Percentiles rank a stretch among this genome's conserved stretches.
Evolutionary conservation across 2,329 filamentous ascomycete species (phyloP).

Genomic region (Cladosporium sp.): DNA sequence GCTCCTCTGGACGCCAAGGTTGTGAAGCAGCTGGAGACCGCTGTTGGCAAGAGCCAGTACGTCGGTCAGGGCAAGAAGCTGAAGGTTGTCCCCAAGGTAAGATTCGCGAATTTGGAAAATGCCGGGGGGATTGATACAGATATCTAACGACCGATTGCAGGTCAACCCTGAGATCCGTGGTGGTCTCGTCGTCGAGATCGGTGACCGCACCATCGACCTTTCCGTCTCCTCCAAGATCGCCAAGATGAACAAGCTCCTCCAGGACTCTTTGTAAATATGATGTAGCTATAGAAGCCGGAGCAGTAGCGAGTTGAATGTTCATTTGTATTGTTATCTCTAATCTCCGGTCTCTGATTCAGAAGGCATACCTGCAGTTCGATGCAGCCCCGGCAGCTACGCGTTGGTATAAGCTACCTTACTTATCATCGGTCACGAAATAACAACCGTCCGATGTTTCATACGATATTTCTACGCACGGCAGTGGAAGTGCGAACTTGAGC

Average conservation of each 20-base stretch:
- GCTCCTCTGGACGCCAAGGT: constrained; percentile 83
- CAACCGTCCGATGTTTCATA: too few species aligned
- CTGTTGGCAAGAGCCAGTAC: constrained; percentile 83
- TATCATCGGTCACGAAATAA: too few species aligned
- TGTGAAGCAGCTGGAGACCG: constrained; percentile 75
- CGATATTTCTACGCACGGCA: too few species aligned
- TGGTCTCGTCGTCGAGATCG: constrained; percentile 86
- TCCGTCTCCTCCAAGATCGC: constrained; percentile 90
- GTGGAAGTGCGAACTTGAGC: too few species aligned
- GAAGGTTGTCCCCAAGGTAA: constrained; percentile 87
- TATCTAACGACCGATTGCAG: constrained; percentile 36
- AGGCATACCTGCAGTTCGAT: too few species aligned
- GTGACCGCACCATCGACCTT: constrained; percentile 96
- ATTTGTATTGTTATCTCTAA: constrained; percentile 8
- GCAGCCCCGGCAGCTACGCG: too few species aligned
- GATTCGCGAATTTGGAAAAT: neutral
- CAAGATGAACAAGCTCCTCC: constrained; percentile 99
- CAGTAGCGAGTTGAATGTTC: constrained; percentile 12
- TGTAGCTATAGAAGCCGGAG: constrained; percentile 10
- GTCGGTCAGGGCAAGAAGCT: constrained; percentile 91
- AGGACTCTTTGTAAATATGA: constrained; percentile 80
- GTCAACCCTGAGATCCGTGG: constrained; percentile 93
- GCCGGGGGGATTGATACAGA: neutral
- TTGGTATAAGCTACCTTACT: too few species aligned
- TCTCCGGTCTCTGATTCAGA: too few species aligned